These are phyloP conservation scores for Amoebophrya sp. DNA, from an alignment of 169 alveolate genomes.

Conservation along the genomic window DNA sequence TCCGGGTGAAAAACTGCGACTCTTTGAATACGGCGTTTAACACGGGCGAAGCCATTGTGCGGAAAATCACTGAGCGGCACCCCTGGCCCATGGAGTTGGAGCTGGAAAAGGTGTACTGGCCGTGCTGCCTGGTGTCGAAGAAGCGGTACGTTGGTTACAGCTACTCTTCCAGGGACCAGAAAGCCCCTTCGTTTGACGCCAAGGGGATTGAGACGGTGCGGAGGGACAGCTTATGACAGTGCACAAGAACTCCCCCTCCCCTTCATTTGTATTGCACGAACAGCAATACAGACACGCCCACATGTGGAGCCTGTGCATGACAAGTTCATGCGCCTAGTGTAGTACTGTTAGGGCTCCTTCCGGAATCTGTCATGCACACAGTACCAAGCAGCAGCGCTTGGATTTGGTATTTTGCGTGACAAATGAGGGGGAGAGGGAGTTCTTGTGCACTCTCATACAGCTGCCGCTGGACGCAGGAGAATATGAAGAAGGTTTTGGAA, in stretches of 20 bases:
- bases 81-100: conserved; percentile 52
- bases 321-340: no score
- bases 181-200: background rate
- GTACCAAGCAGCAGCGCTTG: no score
- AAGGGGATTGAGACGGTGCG: background rate
- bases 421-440: no score
- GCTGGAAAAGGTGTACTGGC: conserved; percentile 53
- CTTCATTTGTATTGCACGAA: no score
- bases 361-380: no score
- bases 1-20: conserved; percentile 45
- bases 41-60: conserved; percentile 49
- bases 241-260: no score
- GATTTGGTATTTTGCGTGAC: no score
- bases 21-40: conserved; percentile 46
- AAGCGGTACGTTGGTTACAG: conserved; percentile 13
- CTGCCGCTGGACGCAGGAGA: conserved; percentile 5
- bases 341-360: no score
- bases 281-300: no score
- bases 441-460: no score
- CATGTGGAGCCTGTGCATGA: no score
- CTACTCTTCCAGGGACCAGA: background rate
- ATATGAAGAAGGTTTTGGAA: background rate
- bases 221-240: no score
- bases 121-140: conserved; percentile 40
- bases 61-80: conserved; percentile 42